A percentile compares a stretch with the other conserved stretches of the same genome.
Conservation (phyloP, 2,329 filamentous ascomycete species). For the Ambrosiella cleistominuta region DNA sequence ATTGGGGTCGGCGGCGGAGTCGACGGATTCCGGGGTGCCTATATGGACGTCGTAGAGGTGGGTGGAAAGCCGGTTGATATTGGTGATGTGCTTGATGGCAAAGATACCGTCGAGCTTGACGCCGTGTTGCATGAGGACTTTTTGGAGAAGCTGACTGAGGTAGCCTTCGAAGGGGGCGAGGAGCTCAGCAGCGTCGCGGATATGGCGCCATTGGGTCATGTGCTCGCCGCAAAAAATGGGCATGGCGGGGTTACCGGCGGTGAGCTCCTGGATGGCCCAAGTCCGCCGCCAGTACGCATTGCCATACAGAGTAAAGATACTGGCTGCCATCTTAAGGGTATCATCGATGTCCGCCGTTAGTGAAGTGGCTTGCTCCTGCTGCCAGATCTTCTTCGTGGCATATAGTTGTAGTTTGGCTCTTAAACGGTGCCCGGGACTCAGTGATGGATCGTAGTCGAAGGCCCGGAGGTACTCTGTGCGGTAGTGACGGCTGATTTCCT, state of each 20-base stretch:
- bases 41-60: constrained; percentile 2
- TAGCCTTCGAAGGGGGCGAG: constrained; percentile 7
- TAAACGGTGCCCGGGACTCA: constrained; percentile 8
- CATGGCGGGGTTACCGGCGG: background rate
- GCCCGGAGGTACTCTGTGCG: constrained; percentile 9
- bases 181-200: constrained; percentile 11
- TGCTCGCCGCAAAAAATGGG: constrained; percentile 10
- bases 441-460: constrained; percentile 8
- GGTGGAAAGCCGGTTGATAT: constrained; percentile 5
- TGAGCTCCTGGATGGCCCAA: constrained; percentile 9
- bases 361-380: constrained; percentile 2
- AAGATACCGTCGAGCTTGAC: constrained; percentile 10
- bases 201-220: constrained; percentile 12
- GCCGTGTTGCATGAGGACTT: constrained; percentile 10
- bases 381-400: constrained; percentile 8
- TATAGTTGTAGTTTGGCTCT: constrained; percentile 10
- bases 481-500: constrained; percentile 10
- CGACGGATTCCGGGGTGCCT: constrained; percentile 1
- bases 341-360: constrained; percentile 8
- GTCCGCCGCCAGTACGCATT: constrained; percentile 9
- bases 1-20: background rate
- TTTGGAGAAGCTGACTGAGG: constrained; percentile 8
- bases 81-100: constrained; percentile 7
- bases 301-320: constrained; percentile 11
- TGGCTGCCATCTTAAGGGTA: constrained; percentile 10